These are phyloP conservation scores for Plasmodium cynomolgi DNA, from an alignment of 169 alveolate species.

Conservation along the genomic window DNA sequence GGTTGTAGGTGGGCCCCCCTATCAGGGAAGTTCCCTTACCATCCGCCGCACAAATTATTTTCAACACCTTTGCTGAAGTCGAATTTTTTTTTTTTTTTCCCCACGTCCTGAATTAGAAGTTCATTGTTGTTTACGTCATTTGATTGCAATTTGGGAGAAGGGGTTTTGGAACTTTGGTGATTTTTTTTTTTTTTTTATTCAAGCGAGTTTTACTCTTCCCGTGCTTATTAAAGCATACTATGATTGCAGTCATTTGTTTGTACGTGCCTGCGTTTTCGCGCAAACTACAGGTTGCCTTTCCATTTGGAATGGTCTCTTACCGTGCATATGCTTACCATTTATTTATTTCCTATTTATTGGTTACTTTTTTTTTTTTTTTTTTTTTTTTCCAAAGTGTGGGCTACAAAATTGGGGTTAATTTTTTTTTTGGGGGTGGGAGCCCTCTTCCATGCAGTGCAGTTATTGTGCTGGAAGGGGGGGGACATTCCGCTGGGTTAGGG, in stretches of 20 bases:
- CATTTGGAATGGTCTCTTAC: not conserved
- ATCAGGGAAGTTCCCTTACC: not conserved
- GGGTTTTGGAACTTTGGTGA: not conserved
- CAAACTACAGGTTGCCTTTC: not conserved
- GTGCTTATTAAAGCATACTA: not conserved
- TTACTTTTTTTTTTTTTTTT: constrained; percentile 1
- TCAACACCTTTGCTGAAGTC: not conserved
- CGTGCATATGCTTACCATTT: not conserved
- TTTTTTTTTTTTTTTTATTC: not conserved
- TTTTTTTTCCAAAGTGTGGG: not conserved
- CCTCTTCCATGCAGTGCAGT: not conserved
- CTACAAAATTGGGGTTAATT: not conserved
- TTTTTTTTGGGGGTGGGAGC: not conserved
- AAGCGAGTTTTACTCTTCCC: not conserved
- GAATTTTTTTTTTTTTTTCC: not conserved
- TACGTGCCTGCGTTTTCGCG: not conserved
- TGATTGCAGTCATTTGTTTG: not conserved
- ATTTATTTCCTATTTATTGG: not conserved
- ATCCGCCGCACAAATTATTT: not conserved
- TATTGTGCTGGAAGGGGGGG: not conserved
- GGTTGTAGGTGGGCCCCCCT: not conserved
- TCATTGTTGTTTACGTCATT: not conserved
- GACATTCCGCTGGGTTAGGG: not conserved
- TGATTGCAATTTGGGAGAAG: not conserved
- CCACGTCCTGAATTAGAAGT: not conserved